Evolutionary conservation across 257 asterid genomes (phyloP), one percentile per base, ranked within the genome.

Genomic region (Penstemon eatonii): DNA sequence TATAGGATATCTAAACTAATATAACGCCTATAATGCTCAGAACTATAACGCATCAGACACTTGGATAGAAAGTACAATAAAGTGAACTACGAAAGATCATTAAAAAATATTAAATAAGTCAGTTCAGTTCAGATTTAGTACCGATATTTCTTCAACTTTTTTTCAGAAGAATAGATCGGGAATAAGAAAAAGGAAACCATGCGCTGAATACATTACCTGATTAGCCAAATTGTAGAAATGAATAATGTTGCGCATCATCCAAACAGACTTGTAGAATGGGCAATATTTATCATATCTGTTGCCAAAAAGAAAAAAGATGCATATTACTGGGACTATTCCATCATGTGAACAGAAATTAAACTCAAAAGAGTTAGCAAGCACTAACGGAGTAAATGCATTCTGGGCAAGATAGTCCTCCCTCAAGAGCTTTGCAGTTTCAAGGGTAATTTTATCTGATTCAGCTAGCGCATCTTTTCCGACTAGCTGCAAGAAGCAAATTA

Each of bases 201-300:
- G 51, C 9, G 63, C 44, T 4, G n/a, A 7, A 50, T 60, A 54
- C 54, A 61, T 72, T 74, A 90, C 99, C 97, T 93, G 99, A 82
- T 94, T 94, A 73, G 99, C 99, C 89, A 91, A 83, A 72, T 80
- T 89, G 83, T 78, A 91, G 88, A 94, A 94, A 83, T 94, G 96
- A 80, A 94, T 87, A 58, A 94, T 94, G 82, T 94, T 94, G 79
- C 99, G 96, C 99, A 94, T 87, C 99, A 94, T 89, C 99, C 99
- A 94, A 68, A 94, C 97, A 8, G 96, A 91, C 85, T 94, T 94
- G 87, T 94, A 94, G 89, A 94, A 94, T 42, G 99, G 99, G 83
- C 99, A 94, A 75, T 68, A 94, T 70, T 94, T 94, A 71, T 94
- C 99, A 65, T 94, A 91, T 63, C 99, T 94, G 86, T 61, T 55